A percentile compares a stretch with the other conserved stretches of the same genome.
These are phyloP conservation scores for Remersonia thermophila DNA, from an alignment of 2,329 filamentous ascomycete species.

Conservation along the genomic window DNA sequence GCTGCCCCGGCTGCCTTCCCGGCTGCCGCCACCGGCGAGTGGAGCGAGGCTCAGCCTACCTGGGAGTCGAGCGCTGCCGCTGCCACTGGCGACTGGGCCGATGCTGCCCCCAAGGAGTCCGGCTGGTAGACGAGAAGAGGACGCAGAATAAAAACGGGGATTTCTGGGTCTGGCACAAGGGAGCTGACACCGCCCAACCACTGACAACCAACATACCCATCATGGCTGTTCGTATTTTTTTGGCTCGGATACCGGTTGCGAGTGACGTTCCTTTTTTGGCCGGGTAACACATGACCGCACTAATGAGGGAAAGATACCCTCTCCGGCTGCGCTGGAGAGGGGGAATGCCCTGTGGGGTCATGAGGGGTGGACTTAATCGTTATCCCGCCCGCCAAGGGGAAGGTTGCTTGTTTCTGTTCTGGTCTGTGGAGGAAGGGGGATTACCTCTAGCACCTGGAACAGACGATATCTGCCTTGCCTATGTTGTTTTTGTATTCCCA, in stretches of 20 bases:
- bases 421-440: slow-evolving; percentile 1
- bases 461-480: background rate
- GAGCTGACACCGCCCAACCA: background rate
- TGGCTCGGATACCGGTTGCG: slow-evolving; percentile 13
- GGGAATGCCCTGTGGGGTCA: slow-evolving; percentile 97
- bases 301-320: slow-evolving; percentile 99
- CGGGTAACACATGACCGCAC: slow-evolving; percentile 54
- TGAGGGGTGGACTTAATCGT: slow-evolving; percentile 82
- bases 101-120: slow-evolving; percentile 36
- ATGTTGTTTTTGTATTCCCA: background rate
- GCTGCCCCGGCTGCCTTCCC: slow-evolving; percentile 60
- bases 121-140: slow-evolving; percentile 33
- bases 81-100: slow-evolving; percentile 44
- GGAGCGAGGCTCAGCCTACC: slow-evolving; percentile 41
- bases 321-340: slow-evolving; percentile 37
- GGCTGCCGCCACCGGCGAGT: slow-evolving; percentile 43
- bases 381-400: slow-evolving; percentile 43
- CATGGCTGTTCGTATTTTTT: slow-evolving; percentile 13
- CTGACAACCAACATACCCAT: slow-evolving; percentile 3
- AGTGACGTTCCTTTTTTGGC: too few relatives aligned
- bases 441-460: slow-evolving; percentile 5
- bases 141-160: slow-evolving; percentile 14
- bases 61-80: slow-evolving; percentile 46
- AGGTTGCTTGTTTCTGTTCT: slow-evolving; percentile 3
- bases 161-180: slow-evolving; percentile 18